A percentile compares a stretch with the other conserved stretches of the same genome.
Conservation (phyloP, 2,329 filamentous ascomycete genomes). For the Nemania abortiva region DNA sequence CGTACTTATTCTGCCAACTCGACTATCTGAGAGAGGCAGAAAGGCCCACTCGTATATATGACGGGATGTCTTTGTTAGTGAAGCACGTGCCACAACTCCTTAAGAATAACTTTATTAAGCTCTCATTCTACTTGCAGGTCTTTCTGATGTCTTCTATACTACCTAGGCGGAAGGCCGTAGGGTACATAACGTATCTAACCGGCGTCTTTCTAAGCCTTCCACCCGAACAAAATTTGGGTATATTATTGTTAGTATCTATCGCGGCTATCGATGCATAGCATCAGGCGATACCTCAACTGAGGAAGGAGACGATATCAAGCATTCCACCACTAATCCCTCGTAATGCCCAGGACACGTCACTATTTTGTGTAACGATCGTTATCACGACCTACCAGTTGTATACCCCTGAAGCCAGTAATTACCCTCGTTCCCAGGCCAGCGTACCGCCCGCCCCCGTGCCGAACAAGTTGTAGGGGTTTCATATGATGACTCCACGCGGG, state of each 20-base stretch:
- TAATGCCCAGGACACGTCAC: constrained; percentile 73
- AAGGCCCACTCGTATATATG: no score
- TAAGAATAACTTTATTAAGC: no score
- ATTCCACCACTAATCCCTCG: constrained; percentile 70
- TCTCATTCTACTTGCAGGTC: no score
- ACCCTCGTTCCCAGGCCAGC: constrained; percentile 61
- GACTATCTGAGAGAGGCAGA: no score
- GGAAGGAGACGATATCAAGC: constrained; percentile 67
- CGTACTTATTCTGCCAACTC: no score
- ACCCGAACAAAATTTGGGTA: no score
- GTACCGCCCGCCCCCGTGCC: constrained; percentile 40
- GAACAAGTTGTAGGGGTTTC: constrained; percentile 48
- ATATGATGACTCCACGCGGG: constrained; percentile 62
- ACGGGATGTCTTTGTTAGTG: no score
- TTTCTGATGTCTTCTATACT: no score
- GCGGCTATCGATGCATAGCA: constrained; percentile 21
- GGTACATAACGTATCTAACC: no score
- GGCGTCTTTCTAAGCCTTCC: no score
- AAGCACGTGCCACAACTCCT: no score
- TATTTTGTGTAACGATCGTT: constrained; percentile 61
- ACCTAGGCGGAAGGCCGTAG: no score
- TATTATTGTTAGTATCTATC: constrained; percentile 28
- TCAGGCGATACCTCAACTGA: constrained; percentile 59
- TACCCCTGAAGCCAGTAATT: constrained; percentile 62
- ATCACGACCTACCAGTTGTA: constrained; percentile 61